A percentile compares a stretch with the other conserved stretches of the same genome.
Evolutionary conservation across 495 filamentous ascomycete genomes (phyloP).

Genomic region (Xanthoparmelia taractica): DNA sequence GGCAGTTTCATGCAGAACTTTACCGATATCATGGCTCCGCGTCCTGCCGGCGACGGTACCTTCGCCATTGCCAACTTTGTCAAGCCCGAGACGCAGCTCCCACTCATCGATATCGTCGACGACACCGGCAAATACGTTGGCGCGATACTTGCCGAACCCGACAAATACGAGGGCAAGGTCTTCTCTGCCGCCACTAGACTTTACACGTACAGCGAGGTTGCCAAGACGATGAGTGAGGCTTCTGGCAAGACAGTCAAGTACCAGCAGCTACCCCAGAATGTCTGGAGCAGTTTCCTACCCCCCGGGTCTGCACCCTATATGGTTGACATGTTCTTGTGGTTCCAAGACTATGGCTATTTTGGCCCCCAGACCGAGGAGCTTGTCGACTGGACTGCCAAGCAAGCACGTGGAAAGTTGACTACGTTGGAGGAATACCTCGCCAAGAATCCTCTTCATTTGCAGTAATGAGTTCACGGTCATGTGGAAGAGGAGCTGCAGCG

Average conservation of each 20-base stretch:
- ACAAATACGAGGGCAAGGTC: slow-evolving; percentile 42
- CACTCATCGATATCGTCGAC: slow-evolving; percentile 39
- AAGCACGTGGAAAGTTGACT: slow-evolving; percentile 35
- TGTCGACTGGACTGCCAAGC: slow-evolving; percentile 36
- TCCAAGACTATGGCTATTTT: slow-evolving; percentile 42
- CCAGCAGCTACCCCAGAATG: slow-evolving; percentile 36
- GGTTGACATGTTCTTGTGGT: slow-evolving; percentile 32
- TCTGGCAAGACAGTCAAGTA: slow-evolving; percentile 43
- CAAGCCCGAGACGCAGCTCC: slow-evolving; percentile 31
- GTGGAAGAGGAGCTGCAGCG: not conserved
- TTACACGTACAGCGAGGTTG: slow-evolving; percentile 36
- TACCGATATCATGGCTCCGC: slow-evolving; percentile 17
- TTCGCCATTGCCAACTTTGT: slow-evolving; percentile 24
- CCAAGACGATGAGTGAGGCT: slow-evolving; percentile 31
- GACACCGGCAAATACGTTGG: slow-evolving; percentile 45
- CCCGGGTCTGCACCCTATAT: slow-evolving; percentile 26
- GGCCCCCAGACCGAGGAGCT: slow-evolving; percentile 35
- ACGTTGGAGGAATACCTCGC: slow-evolving; percentile 41
- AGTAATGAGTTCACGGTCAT: not conserved
- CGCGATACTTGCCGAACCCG: slow-evolving; percentile 44
- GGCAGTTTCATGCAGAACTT: slow-evolving; percentile 49
- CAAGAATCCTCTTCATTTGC: slow-evolving; percentile 26
- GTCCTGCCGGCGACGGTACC: slow-evolving; percentile 21
- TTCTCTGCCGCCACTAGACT: slow-evolving; percentile 36
- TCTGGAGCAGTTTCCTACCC: slow-evolving; percentile 31